These are phyloP conservation scores for Pestalotiopsis sp. DNA, from an alignment of 2,329 filamentous ascomycete species.

Conservation along the genomic window DNA sequence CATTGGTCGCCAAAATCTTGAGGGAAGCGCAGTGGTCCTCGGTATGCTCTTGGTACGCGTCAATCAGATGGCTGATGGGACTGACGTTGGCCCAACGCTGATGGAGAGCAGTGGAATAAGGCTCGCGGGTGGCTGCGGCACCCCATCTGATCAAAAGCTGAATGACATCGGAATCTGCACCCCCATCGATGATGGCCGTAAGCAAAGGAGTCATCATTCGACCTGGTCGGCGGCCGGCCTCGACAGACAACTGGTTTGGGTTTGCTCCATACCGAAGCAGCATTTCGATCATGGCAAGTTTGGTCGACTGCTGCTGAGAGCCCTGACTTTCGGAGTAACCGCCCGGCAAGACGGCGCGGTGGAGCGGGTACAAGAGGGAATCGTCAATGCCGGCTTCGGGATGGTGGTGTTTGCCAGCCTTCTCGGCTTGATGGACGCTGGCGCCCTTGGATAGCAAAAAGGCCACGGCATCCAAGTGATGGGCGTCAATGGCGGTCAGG, in stretches of 20 bases:
- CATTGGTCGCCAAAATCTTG: neutral
- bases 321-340: neutral
- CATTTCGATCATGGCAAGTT: neutral
- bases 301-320: neutral
- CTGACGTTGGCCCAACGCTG: neutral
- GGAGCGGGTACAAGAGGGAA: conserved; percentile 2
- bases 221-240: neutral
- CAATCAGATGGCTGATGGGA: conserved; percentile 4
- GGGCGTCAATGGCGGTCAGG: neutral
- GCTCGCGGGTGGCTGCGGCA: neutral
- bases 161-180: conserved; percentile 3
- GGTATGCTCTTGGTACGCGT: neutral
- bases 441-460: neutral
- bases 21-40: neutral
- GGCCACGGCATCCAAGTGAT: neutral
- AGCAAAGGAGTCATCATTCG: conserved; percentile 2
- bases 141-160: neutral
- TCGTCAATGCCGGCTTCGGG: neutral
- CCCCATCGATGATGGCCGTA: neutral
- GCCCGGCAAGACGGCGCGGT: conserved; percentile 3
- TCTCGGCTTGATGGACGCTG: neutral
- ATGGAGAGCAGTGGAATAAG: neutral
- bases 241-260: neutral
- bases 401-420: neutral
- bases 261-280: conserved; percentile 4